Conservation (phyloP, 108 stramenopile species). For the Cyclotella baltica region DNA sequence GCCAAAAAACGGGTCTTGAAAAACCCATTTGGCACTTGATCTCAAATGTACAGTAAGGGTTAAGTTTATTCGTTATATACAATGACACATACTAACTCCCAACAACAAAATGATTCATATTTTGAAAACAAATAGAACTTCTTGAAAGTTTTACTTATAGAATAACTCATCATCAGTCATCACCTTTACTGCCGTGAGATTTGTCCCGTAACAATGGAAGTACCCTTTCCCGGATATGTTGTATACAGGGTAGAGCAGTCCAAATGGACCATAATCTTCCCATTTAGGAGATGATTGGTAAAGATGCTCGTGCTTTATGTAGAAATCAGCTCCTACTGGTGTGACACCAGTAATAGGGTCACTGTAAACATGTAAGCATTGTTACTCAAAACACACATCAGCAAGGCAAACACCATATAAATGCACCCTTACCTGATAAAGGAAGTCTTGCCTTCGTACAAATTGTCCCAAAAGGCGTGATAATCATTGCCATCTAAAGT, state of each 20-base stretch:
- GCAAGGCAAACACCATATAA: neutral
- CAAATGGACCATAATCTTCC: slow-evolving; percentile 9
- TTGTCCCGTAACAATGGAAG: slow-evolving; percentile 6
- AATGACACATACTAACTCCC: too few species aligned
- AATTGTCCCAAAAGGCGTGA: slow-evolving; percentile 10
- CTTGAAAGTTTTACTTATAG: too few species aligned
- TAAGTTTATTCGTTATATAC: too few species aligned
- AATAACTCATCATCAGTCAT: too few species aligned
- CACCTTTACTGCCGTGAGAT: neutral
- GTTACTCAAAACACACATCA: neutral
- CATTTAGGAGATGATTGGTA: neutral
- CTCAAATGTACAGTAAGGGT: too few species aligned
- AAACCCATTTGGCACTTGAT: too few species aligned
- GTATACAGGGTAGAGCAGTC: neutral
- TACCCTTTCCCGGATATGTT: slow-evolving; percentile 6
- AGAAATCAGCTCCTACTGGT: slow-evolving; percentile 6
- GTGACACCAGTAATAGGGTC: slow-evolving; percentile 1
- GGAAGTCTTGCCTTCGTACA: slow-evolving; percentile 2
- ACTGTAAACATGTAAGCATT: neutral
- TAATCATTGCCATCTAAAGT: neutral
- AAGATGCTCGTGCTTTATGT: neutral
- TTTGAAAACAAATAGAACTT: too few species aligned
- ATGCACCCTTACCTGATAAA: neutral
- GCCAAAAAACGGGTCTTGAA: too few species aligned
- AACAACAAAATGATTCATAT: too few species aligned